Evolutionary conservation across 139 green algal species (phyloP).

Genomic region (Tetradesmus lagerheimii): DNA sequence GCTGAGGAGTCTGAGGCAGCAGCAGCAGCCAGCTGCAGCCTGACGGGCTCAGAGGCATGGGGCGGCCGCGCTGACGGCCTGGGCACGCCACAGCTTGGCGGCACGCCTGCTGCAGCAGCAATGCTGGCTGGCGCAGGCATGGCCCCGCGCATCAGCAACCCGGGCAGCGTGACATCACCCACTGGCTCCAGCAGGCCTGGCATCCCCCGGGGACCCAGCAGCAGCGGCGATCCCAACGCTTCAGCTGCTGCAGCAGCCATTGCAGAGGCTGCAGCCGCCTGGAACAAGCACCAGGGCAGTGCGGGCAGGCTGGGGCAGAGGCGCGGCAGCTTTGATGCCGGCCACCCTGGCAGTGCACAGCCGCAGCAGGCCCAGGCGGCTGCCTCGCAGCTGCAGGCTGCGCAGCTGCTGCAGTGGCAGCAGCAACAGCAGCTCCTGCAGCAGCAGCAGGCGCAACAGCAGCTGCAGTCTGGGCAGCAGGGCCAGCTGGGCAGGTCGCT

Average conservation of each 20-base stretch:
- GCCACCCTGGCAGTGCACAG: neutral
- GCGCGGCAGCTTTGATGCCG: neutral
- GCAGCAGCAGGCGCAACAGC: neutral
- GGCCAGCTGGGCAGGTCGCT: too few species aligned
- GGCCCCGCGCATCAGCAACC: neutral
- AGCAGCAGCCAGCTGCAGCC: conserved; percentile 20
- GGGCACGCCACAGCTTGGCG: neutral
- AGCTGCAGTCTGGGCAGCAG: neutral
- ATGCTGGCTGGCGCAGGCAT: neutral
- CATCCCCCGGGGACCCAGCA: neutral
- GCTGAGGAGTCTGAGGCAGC: conserved; percentile 18
- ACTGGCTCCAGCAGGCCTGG: neutral
- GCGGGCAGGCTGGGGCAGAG: neutral
- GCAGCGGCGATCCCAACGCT: neutral
- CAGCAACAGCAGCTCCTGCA: conserved; percentile 1
- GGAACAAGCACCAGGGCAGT: conserved; percentile 5
- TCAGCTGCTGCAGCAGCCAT: conserved; percentile 21
- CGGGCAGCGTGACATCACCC: neutral
- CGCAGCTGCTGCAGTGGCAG: conserved; percentile 10
- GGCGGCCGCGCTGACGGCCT: conserved; percentile 13
- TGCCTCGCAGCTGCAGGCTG: neutral
- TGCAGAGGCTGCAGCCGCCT: conserved; percentile 24
- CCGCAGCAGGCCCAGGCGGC: neutral
- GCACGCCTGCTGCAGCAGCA: neutral
- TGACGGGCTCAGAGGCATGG: conserved; percentile 37